Base-by-base conservation (phyloP, 2,329 filamentous ascomycete genomes). In the Stachybotrys chartarum region DNA sequence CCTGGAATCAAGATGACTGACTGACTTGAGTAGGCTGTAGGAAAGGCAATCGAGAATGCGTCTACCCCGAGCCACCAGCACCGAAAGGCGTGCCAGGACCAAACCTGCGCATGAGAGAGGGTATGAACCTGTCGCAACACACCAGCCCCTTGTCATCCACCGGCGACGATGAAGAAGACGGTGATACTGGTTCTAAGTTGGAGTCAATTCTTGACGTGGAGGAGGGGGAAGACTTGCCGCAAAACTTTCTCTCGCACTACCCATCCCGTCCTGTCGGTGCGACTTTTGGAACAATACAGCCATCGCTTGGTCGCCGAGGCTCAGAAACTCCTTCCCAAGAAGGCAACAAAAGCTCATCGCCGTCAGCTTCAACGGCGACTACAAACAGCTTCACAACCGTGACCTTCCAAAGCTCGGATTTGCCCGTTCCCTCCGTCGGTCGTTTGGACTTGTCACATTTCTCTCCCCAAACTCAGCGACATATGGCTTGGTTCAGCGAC, bases 1-100 rank as follows among this genome's bases (percentile, higher is more conserved):
- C 12, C 35, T n/a, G 16, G 16, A 48, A 44, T 3, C 46, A 16
- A 10, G 3, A 14, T 42, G 8, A 5, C 35, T 44, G 8, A 5
- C 35, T 44, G 55, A 63, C 51, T 16, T 39, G 31, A 24, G 47
- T 58, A 88, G 91, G 93, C 65, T 99, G 94, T 71, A 87, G 85
- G 63, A 99, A 97, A 72, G 94, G 93, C 52, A 89, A 86, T 62
- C 83, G 94, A 72, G 90, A 96, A 60, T 99, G 94, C 69, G 79
- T 88, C 56, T 99, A 97, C 69, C 93, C 94, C 3, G 90, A 93
- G 51, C 77, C 85, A 32, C 75, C 83, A 50, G 68, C 73, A 10
- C 63, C 74, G 45, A 80, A 78, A 59, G 68, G 72, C 30, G 57
- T 61, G 31, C 49, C 59, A 53, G 58, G 55, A 10, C 55, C 60